Evolutionary conservation across 495 filamentous ascomycete species (phyloP).

Genomic region (Aspergillus kassunensis): DNA sequence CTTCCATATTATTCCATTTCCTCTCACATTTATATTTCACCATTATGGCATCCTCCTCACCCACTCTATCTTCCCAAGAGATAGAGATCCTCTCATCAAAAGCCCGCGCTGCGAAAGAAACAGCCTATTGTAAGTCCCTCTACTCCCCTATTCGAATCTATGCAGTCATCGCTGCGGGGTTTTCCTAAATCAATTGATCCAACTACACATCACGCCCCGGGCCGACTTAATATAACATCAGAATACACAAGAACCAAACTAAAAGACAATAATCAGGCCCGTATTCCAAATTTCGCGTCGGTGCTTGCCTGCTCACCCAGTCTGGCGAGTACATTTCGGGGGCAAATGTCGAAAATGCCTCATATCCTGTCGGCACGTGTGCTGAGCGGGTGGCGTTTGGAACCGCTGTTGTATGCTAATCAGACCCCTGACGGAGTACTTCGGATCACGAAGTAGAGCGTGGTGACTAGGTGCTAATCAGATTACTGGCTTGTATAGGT

Average conservation of each 20-base stretch:
- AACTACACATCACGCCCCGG: neutral
- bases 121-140: conserved; percentile 76
- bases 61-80: conserved; percentile 54
- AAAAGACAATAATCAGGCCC: conserved; percentile 50
- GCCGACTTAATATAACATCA: neutral
- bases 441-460: no score
- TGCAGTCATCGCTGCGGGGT: no score
- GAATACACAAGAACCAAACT: neutral
- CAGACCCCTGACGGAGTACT: no score
- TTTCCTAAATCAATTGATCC: neutral
- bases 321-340: conserved; percentile 63
- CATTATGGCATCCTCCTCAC: conserved; percentile 23
- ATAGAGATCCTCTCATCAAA: conserved; percentile 56
- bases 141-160: no score
- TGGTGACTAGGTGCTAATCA: no score
- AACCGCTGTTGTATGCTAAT: conserved; percentile 64
- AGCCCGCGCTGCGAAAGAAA: conserved; percentile 61
- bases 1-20: no score
- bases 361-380: conserved; percentile 88
- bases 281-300: conserved; percentile 91
- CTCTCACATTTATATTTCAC: no score
- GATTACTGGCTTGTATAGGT: conserved; percentile 39
- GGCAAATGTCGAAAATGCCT: conserved; percentile 91
- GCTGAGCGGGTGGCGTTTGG: conserved; percentile 86
- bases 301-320: conserved; percentile 68